Conservation (phyloP, 2,329 filamentous ascomycete species). For the Botrytis hyacinthi region DNA sequence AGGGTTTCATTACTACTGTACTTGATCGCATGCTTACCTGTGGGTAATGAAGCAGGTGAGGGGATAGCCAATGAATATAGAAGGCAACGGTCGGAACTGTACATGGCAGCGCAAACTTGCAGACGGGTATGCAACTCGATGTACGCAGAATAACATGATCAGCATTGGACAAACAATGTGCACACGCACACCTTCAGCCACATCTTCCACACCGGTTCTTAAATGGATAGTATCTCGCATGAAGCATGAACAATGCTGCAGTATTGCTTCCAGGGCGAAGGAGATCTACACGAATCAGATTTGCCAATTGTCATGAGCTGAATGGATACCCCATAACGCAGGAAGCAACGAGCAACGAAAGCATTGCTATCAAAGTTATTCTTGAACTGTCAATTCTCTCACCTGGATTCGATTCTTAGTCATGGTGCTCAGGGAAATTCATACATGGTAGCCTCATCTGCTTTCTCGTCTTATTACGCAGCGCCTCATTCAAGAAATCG, state of each 20-base stretch:
- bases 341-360: conserved; percentile 11
- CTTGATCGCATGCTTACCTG: conserved; percentile 11
- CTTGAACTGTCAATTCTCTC: neutral
- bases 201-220: conserved; percentile 13
- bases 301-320: conserved; percentile 9
- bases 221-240: conserved; percentile 16
- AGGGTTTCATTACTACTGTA: conserved; percentile 10
- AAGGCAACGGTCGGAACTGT: conserved; percentile 11
- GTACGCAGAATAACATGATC: conserved; percentile 12
- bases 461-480: conserved; percentile 15
- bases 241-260: conserved; percentile 8
- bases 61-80: conserved; percentile 8
- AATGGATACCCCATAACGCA: conserved; percentile 15
- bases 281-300: conserved; percentile 4
- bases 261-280: neutral
- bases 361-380: conserved; percentile 13
- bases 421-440: neutral
- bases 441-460: conserved; percentile 12
- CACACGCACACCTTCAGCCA: conserved; percentile 3
- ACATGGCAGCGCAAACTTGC: conserved; percentile 20
- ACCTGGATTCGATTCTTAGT: neutral
- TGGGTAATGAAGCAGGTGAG: neutral
- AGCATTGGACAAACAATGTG: conserved; percentile 1
- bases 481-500: conserved; percentile 15
- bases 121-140: conserved; percentile 11